phyloP scores from a whole-genome alignment of 148 eudicot species.

The Suaeda aralocaspica region DNA sequence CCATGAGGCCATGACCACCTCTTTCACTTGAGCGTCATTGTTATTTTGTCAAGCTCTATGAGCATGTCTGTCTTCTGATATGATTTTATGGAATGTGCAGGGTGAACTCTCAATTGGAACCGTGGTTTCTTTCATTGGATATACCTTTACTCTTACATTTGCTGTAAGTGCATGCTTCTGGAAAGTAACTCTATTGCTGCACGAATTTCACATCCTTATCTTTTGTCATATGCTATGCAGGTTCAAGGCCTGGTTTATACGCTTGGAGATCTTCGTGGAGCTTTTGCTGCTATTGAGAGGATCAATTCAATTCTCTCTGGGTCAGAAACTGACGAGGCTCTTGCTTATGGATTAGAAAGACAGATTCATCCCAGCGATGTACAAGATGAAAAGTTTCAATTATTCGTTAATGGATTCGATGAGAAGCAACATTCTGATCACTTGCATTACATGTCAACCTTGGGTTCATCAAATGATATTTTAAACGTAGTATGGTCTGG shows the following conservation, averaged over 20 bases:
- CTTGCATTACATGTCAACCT: conserved; percentile 62
- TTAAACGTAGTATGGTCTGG: conserved; percentile 65
- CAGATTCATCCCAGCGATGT: conserved; percentile 56
- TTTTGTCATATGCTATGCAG: conserved; percentile 30
- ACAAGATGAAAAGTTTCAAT: conserved; percentile 48
- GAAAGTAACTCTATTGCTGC: neutral
- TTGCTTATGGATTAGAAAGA: conserved; percentile 76
- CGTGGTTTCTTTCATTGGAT: conserved; percentile 91
- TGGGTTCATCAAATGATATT: conserved; percentile 59
- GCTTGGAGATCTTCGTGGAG: conserved; percentile 94
- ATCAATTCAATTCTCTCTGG: conserved; percentile 81
- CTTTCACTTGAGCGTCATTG: neutral
- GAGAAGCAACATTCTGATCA: conserved; percentile 40
- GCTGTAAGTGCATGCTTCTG: conserved; percentile 57
- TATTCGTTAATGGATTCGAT: conserved; percentile 50
- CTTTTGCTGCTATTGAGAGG: conserved; percentile 93
- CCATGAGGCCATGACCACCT: neutral
- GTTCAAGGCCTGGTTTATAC: conserved; percentile 97
- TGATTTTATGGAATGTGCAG: conserved; percentile 40
- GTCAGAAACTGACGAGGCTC: conserved; percentile 80
- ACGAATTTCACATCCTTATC: neutral
- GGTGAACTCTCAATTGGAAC: conserved; percentile 91
- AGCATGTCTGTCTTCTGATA: neutral
- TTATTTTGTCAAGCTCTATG: neutral
- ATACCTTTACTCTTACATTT: conserved; percentile 91